phyloP scores from a whole-genome alignment of 2,329 filamentous ascomycete genomes.

The Sclerotinia sclerotiorum region DNA sequence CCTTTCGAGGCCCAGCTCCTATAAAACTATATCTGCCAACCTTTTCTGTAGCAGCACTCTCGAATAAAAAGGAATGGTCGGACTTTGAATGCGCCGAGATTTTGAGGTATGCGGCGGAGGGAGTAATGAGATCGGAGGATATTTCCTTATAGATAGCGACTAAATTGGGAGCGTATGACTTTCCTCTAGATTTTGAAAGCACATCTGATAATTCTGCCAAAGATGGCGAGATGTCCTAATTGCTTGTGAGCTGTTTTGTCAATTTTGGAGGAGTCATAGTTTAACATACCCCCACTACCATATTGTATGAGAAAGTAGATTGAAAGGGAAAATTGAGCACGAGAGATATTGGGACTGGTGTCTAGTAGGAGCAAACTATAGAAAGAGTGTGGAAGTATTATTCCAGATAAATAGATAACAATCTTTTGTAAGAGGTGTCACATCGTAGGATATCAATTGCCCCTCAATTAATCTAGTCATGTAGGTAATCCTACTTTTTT shows the following conservation, averaged over 20 bases:
- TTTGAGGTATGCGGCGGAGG: conserved; percentile 93
- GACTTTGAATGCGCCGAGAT: conserved; percentile 72
- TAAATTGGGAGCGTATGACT: conserved; percentile 65
- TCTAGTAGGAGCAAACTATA: background rate
- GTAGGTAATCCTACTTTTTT: no score
- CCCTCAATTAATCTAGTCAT: background rate
- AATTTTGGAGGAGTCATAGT: conserved; percentile 29
- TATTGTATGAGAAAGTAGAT: conserved; percentile 25
- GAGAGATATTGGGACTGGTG: background rate
- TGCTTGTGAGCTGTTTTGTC: conserved; percentile 31
- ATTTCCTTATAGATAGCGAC: conserved; percentile 82
- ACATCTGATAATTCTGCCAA: conserved; percentile 59
- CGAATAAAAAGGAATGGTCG: conserved; percentile 88
- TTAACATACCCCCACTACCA: conserved; percentile 35
- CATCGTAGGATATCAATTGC: background rate
- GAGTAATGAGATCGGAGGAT: conserved; percentile 88
- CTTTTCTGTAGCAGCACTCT: conserved; percentile 90
- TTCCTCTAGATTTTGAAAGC: conserved; percentile 50
- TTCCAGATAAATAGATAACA: background rate
- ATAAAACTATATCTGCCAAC: conserved; percentile 96
- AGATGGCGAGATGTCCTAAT: conserved; percentile 55
- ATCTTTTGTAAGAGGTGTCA: background rate
- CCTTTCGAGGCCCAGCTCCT: conserved; percentile 74
- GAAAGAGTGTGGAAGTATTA: background rate
- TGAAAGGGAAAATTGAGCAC: background rate